Conservation (phyloP, 805 yeast genomes). For the Priceomyces carsonii region DNA sequence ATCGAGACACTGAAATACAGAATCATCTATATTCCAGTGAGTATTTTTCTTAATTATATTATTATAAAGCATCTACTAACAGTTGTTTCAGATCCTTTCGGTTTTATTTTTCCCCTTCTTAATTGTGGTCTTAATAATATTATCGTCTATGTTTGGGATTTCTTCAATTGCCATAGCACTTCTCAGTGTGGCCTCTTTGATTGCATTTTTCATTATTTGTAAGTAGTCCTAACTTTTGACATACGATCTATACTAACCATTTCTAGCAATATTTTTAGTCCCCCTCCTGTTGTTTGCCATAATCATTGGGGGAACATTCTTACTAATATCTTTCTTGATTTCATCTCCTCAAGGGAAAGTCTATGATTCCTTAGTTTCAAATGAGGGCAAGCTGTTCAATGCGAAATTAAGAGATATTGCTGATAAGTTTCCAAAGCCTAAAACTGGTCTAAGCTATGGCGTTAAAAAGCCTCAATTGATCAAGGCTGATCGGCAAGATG, state of each 20-base stretch:
- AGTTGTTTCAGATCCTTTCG: not conserved
- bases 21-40: conserved; percentile 1
- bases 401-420: conserved; percentile 5
- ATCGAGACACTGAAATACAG: not conserved
- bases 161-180: conserved; percentile 13
- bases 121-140: not conserved
- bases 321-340: conserved; percentile 8
- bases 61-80: too few relatives aligned
- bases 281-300: conserved; percentile 10
- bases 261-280: conserved; percentile 10
- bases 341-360: conserved; percentile 2
- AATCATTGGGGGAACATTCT: conserved; percentile 9
- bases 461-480: too few relatives aligned
- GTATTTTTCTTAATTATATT: conserved; percentile 1
- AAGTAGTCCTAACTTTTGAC: conserved; percentile 5
- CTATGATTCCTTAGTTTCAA: not conserved
- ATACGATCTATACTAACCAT: conserved; percentile 3
- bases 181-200: conserved; percentile 8
- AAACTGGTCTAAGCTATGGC: not conserved
- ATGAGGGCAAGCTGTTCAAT: not conserved
- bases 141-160: conserved; percentile 14
- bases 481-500: not conserved
- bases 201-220: conserved; percentile 13
- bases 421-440: conserved; percentile 5
- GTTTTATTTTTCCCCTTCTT: conserved; percentile 1